A percentile compares a stretch with the other conserved stretches of the same genome.
phyloP scores from a whole-genome alignment of 306 rosid species.

The Trifolium pratense region DNA sequence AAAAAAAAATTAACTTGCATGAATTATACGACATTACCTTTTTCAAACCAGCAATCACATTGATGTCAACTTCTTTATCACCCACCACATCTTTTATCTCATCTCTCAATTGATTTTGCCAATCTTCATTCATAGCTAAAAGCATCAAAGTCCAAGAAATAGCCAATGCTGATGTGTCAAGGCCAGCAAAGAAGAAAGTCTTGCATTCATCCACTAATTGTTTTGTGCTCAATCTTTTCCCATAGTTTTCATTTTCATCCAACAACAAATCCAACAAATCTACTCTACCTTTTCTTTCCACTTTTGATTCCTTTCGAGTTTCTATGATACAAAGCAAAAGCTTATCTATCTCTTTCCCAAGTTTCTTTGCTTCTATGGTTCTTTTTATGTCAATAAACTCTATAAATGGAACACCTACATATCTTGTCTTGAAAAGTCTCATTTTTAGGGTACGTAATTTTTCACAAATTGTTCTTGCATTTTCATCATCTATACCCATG shows the following conservation, averaged over 20 bases:
- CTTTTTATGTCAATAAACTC: constrained; percentile 50
- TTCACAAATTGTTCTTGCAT: constrained; percentile 49
- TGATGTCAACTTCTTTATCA: constrained; percentile 52
- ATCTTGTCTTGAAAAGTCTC: constrained; percentile 68
- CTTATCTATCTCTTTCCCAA: constrained; percentile 69
- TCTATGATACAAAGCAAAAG: constrained; percentile 49
- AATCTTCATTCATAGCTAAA: constrained; percentile 62
- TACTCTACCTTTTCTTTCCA: constrained; percentile 25
- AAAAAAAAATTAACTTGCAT: too few species aligned
- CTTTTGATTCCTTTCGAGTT: constrained; percentile 41
- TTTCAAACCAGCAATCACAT: constrained; percentile 56
- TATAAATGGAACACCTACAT: constrained; percentile 78
- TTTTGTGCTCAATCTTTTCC: constrained; percentile 46
- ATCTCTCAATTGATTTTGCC: constrained; percentile 68
- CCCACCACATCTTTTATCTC: constrained; percentile 70
- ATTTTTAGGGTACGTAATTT: constrained; percentile 65
- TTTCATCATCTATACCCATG: constrained; percentile 56
- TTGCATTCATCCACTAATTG: constrained; percentile 86
- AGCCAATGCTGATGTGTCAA: constrained; percentile 89
- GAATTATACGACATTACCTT: constrained; percentile 51
- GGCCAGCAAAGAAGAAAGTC: constrained; percentile 88
- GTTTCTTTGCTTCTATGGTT: constrained; percentile 62
- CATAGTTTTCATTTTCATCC: constrained; percentile 41
- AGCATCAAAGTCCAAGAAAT: constrained; percentile 81
- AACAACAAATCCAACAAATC: constrained; percentile 70